Percentiles rank a stretch among this genome's conserved stretches.
Evolutionary conservation across 192 early-diverging fungal genomes (phyloP).

Genomic region (Podila clonocystis): DNA sequence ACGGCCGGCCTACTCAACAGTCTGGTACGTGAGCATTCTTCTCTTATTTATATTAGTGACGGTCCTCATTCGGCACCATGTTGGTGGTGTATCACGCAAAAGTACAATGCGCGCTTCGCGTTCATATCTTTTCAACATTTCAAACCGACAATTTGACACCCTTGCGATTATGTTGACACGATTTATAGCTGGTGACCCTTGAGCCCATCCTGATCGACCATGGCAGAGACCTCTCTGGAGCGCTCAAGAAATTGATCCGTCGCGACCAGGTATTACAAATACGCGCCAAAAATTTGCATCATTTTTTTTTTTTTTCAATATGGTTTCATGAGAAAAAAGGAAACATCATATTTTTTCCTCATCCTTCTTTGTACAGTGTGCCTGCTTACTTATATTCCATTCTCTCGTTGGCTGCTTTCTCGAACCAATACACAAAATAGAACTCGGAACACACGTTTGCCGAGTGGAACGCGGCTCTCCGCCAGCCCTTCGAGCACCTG

Average conservation of each 20-base stretch:
- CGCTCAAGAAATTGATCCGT: conserved; percentile 42
- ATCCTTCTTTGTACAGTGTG: not conserved
- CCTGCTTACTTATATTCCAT: not conserved
- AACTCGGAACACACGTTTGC: conserved; percentile 39
- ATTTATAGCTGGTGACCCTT: conserved; percentile 20
- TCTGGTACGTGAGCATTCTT: conserved; percentile 15
- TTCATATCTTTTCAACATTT: not conserved
- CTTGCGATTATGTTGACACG: not conserved
- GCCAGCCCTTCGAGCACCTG: conserved; percentile 42
- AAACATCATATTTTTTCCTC: not conserved
- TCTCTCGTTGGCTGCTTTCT: not conserved
- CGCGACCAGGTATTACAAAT: conserved; percentile 32
- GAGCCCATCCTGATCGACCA: conserved; percentile 44
- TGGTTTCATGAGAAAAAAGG: not conserved
- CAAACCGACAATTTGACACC: not conserved
- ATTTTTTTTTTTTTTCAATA: not conserved
- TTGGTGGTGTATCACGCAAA: not conserved
- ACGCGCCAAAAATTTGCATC: not conserved
- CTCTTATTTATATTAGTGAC: not conserved
- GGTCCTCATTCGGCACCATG: not conserved
- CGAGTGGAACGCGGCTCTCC: conserved; percentile 41
- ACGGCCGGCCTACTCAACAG: conserved; percentile 23
- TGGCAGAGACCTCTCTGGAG: conserved; percentile 22
- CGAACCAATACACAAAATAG: conserved; percentile 8
- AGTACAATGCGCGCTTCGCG: not conserved